A percentile compares a stretch with the other conserved stretches of the same genome.
Conservation (phyloP, 176 grass and related monocot genomes). For the Triticum dicoccoides region DNA sequence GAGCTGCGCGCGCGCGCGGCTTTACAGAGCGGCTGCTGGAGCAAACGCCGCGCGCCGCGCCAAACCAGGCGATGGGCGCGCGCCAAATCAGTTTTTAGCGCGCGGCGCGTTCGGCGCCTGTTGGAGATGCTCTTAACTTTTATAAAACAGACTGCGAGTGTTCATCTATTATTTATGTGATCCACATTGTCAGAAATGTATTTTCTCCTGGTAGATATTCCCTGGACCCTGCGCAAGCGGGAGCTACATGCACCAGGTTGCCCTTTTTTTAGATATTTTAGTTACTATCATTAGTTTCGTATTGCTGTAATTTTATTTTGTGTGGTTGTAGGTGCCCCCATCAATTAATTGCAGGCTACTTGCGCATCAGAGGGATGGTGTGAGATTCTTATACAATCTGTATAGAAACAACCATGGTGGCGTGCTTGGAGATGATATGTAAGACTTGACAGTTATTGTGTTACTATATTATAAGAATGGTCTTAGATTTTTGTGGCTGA, state of each 20-base stretch:
- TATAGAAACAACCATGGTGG: slow-evolving; percentile 93
- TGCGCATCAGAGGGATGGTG: slow-evolving; percentile 77
- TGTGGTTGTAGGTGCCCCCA: slow-evolving; percentile 67
- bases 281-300: slow-evolving; percentile 7
- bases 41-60: too few relatives aligned
- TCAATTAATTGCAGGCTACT: slow-evolving; percentile 86
- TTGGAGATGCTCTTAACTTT: background rate
- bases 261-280: background rate
- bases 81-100: too few relatives aligned
- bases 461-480: background rate
- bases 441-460: slow-evolving; percentile 33
- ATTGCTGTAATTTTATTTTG: slow-evolving; percentile 12
- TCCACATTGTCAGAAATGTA: background rate
- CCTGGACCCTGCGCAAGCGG: too few relatives aligned
- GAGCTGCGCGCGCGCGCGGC: too few relatives aligned
- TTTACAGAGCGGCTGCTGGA: too few relatives aligned
- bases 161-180: slow-evolving; percentile 1
- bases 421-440: slow-evolving; percentile 98
- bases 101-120: too few relatives aligned
- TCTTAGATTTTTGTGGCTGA: background rate
- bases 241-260: too few relatives aligned
- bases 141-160: background rate
- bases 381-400: slow-evolving; percentile 84
- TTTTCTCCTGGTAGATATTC: background rate
- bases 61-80: too few relatives aligned